Evolutionary conservation across 208 protist species (phyloP), one percentile per base, ranked within the genome.

Genomic region (Trypanosoma melophagium): DNA sequence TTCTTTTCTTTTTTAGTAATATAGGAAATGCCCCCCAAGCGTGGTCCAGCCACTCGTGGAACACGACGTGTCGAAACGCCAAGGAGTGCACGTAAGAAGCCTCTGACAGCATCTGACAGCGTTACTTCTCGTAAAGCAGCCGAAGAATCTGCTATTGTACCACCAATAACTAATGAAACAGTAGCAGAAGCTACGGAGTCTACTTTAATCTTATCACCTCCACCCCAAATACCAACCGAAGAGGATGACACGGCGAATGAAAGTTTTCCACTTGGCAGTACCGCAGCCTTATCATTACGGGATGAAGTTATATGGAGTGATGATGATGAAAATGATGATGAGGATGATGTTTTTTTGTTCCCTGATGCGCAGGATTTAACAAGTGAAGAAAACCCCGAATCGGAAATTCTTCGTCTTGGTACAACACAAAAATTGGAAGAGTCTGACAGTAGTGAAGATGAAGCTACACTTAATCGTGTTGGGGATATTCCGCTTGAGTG

Each of bases 401-500:
- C 45, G 12, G 68, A 69, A 2, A 65, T 92, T 21, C 73, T 96
- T 54, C 86, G 79, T 19, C 66, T 96, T 10, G 91, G 91, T 16
- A 85, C 79, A 16, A 84, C 71, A 13, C 88, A 94, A 75, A 81
- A 87, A 42, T 66, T 92, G 12, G 88, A 93, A 7, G 88, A 96
- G 73, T 84, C 74, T 17, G 91, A 96, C 77, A 94, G 88, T 65
- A 94, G 88, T 73, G 93, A 98, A 62, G 92, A 96, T 55, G 89
- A 96, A 60, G 86, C 82, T 9, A 84, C 77, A 52, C 86, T 96
- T 10, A 98, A 97, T 71, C 91, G 91, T 44, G 86, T 97, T 2
- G 95, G 95, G 12, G 92, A 98, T 74, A 91, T 98, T 49, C 95
- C 95, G 22, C 66, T 98, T 31, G 91, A 95, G 80, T 98, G 95